Evolutionary conservation across 2,329 filamentous ascomycete species (phyloP).

Genomic region (Neofusicoccum ribis): DNA sequence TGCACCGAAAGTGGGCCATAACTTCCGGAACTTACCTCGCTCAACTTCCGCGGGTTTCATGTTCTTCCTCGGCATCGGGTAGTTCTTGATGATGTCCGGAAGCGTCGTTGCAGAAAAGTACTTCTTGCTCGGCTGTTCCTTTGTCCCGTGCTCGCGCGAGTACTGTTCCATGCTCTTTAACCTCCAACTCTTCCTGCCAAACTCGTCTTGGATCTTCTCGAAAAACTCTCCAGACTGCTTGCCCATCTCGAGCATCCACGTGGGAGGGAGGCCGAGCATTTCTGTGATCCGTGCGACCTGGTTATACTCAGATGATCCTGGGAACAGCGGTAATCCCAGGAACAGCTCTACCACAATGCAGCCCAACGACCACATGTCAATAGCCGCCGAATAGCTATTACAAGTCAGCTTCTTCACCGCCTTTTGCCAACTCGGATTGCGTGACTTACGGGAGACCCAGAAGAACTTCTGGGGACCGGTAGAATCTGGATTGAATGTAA

Average conservation of each 20-base stretch:
- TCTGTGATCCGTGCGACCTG: conserved; percentile 96
- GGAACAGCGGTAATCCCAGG: conserved; percentile 89
- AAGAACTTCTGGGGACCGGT: conserved; percentile 92
- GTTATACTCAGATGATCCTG: conserved; percentile 97
- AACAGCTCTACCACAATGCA: conserved; percentile 99
- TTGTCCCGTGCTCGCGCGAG: conserved; percentile 89
- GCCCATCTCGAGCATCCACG: conserved; percentile 99
- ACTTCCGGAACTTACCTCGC: conserved; percentile 66
- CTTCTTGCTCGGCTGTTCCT: conserved; percentile 99
- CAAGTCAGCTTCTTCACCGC: conserved; percentile 6
- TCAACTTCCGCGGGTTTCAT: conserved; percentile 98
- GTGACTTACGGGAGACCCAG: conserved; percentile 73
- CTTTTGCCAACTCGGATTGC: not conserved
- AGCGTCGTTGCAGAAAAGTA: conserved; percentile 95
- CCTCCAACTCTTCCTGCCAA: conserved; percentile 83
- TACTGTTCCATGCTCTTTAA: conserved; percentile 98
- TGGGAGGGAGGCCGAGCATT: conserved; percentile 94
- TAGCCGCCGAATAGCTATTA: conserved; percentile 83
- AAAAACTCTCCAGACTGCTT: conserved; percentile 98
- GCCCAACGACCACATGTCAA: conserved; percentile 99
- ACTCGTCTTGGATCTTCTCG: conserved; percentile 89
- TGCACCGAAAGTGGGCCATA: not conserved
- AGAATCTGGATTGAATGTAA: conserved; percentile 98
- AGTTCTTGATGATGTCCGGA: conserved; percentile 95
- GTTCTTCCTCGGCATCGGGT: conserved; percentile 97